These are phyloP conservation scores for Solanum chmielewskii DNA, from an alignment of 257 asterid species.

Conservation along the genomic window DNA sequence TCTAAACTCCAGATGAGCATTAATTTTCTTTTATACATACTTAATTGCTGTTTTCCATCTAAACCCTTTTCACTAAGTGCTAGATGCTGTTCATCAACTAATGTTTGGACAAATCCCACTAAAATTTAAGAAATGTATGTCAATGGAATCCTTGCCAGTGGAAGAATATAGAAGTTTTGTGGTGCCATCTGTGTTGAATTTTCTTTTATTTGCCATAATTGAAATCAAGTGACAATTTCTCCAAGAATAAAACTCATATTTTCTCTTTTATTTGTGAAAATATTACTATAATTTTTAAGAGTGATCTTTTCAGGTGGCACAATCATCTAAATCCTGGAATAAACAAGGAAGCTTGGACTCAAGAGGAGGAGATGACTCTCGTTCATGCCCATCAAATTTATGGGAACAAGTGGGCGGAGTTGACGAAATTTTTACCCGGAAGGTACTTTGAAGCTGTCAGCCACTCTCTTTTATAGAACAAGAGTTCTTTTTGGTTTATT, in stretches of 20 bases:
- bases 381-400: slow-evolving; percentile 73
- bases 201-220: background rate
- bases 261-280: background rate
- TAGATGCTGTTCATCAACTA: background rate
- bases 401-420: slow-evolving; percentile 99
- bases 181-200: background rate
- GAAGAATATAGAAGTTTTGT: background rate
- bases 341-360: slow-evolving; percentile 93
- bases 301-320: slow-evolving; percentile 63
- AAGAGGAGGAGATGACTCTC: slow-evolving; percentile 82
- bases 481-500: background rate
- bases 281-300: background rate
- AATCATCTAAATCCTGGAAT: slow-evolving; percentile 92
- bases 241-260: background rate
- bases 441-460: slow-evolving; percentile 34
- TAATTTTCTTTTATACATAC: background rate
- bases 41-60: background rate
- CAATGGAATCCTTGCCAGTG: background rate
- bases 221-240: background rate
- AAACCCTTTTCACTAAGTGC: background rate
- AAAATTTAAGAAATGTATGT: background rate
- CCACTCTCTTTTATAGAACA: background rate
- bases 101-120: background rate
- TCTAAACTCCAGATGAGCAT: background rate
- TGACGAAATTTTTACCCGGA: slow-evolving; percentile 81